Conservation (phyloP, 805 yeast species). For the Candida endomychidarum region DNA sequence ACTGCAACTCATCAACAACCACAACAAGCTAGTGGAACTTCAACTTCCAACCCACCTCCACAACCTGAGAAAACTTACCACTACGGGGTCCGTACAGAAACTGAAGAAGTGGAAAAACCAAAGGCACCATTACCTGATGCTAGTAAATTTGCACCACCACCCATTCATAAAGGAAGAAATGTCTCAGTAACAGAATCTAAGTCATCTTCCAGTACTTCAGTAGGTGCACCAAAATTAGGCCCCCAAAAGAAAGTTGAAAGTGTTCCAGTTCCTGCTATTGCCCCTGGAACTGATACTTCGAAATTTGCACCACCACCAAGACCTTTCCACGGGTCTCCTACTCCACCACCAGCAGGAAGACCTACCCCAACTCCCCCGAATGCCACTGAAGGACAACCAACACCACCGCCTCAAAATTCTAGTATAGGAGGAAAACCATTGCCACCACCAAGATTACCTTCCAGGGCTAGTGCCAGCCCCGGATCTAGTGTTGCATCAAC, state of each 20-base stretch:
- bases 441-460: constrained; percentile 13
- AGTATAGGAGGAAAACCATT: constrained; percentile 4
- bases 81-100: constrained; percentile 7
- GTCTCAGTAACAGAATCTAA: not conserved
- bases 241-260: not conserved
- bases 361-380: too few relatives aligned
- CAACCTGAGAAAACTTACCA: constrained; percentile 15
- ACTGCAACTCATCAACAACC: constrained; percentile 7
- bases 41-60: constrained; percentile 5
- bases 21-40: constrained; percentile 7
- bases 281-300: constrained; percentile 24
- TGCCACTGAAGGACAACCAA: too few relatives aligned
- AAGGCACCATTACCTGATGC: constrained; percentile 35
- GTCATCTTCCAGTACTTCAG: constrained; percentile 5
- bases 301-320: constrained; percentile 28
- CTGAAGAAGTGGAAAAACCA: constrained; percentile 21
- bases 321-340: constrained; percentile 11
- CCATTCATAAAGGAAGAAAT: constrained; percentile 33
- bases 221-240: too few relatives aligned
- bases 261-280: constrained; percentile 14
- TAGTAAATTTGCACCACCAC: constrained; percentile 42
- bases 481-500: too few relatives aligned
- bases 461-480: constrained; percentile 13
- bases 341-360: constrained; percentile 1
- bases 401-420: too few relatives aligned